These are phyloP conservation scores for Serendipita sp. DNA, from an alignment of 768 basidiomycete genomes.

Conservation along the genomic window DNA sequence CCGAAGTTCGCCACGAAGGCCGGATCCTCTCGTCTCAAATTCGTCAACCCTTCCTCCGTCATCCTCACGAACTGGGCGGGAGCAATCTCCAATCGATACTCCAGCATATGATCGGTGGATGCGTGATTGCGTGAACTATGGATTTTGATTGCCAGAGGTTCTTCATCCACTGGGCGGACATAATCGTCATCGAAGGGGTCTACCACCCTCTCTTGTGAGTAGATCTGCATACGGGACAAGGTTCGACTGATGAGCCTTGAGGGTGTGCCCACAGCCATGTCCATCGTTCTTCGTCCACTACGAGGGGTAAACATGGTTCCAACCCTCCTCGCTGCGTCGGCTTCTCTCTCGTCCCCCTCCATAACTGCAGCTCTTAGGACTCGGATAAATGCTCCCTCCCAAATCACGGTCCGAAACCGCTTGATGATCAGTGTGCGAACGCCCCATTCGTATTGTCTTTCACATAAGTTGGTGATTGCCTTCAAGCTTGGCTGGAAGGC, in stretches of 20 bases:
- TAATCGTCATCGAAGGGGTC: constrained; percentile 20
- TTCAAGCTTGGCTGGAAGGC: constrained; percentile 47
- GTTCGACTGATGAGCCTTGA: constrained; percentile 39
- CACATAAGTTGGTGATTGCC: constrained; percentile 63
- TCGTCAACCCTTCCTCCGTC: constrained; percentile 50
- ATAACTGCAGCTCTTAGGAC: constrained; percentile 52
- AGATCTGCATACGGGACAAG: constrained; percentile 33
- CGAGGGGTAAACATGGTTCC: constrained; percentile 25
- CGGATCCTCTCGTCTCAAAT: constrained; percentile 34
- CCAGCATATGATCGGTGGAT: constrained; percentile 53
- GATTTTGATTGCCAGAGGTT: constrained; percentile 45
- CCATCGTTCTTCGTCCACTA: constrained; percentile 20
- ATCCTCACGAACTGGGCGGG: constrained; percentile 51
- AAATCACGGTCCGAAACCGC: constrained; percentile 69
- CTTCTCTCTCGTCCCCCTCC: constrained; percentile 26
- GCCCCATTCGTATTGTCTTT: constrained; percentile 87
- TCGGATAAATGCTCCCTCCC: constrained; percentile 57
- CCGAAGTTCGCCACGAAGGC: constrained; percentile 16
- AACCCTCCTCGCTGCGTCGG: constrained; percentile 12
- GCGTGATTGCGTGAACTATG: constrained; percentile 48
- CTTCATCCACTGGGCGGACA: constrained; percentile 17
- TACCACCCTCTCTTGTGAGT: constrained; percentile 13
- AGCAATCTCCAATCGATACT: constrained; percentile 67
- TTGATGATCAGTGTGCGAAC: constrained; percentile 68
- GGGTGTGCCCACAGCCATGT: constrained; percentile 26